phyloP scores from a whole-genome alignment of 305 asterid genomes.

The Euphrasia arctica region DNA sequence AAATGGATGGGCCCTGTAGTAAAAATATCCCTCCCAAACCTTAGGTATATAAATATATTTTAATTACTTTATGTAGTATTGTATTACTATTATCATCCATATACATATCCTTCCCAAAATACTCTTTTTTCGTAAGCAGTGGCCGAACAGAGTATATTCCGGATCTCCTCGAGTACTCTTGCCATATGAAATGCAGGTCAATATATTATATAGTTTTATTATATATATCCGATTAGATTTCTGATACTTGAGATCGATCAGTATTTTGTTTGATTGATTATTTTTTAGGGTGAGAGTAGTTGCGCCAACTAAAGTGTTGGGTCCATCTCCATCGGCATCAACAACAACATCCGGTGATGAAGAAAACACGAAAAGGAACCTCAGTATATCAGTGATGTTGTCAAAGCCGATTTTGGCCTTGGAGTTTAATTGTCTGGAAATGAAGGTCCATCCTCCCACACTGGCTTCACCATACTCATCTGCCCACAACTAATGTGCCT shows the following conservation, averaged over 20 bases:
- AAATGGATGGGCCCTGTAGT: constrained; percentile 70
- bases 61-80: too few relatives aligned
- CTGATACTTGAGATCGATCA: neutral
- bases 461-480: constrained; percentile 19
- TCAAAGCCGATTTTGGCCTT: constrained; percentile 82
- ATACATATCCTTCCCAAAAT: too few relatives aligned
- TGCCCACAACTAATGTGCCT: too few relatives aligned
- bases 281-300: constrained; percentile 62
- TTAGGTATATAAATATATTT: constrained; percentile 45
- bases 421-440: constrained; percentile 62
- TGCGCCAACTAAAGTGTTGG: constrained; percentile 57
- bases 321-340: constrained; percentile 27
- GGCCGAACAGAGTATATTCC: constrained; percentile 83
- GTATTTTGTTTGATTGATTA: neutral
- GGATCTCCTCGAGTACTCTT: constrained; percentile 84
- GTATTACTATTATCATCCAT: neutral
- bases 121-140: constrained; percentile 38
- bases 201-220: neutral
- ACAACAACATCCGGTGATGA: constrained; percentile 9
- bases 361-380: constrained; percentile 43
- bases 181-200: constrained; percentile 96
- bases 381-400: constrained; percentile 67
- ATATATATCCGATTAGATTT: too few relatives aligned
- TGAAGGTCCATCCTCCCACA: constrained; percentile 84
- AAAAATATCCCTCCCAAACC: constrained; percentile 92